Conservation (phyloP, 345 rosid species). For the Salix arbutifolia region DNA sequence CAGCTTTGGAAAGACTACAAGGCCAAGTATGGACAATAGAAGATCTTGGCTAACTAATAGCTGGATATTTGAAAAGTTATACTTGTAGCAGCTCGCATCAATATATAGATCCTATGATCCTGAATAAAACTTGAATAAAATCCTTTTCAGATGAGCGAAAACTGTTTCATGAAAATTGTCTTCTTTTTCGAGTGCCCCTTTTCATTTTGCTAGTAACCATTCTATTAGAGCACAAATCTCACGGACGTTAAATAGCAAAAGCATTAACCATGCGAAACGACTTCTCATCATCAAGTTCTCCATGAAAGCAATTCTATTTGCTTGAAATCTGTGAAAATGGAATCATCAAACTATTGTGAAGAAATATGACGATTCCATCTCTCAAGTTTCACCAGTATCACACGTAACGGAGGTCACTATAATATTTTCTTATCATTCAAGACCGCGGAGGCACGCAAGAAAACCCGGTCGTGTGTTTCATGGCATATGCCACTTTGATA, state of each 20-base stretch:
- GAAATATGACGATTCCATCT: neutral
- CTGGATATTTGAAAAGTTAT: neutral
- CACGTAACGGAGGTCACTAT: neutral
- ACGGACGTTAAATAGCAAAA: neutral
- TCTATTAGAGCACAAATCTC: neutral
- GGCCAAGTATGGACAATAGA: slow-evolving; percentile 45
- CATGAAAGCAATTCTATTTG: neutral
- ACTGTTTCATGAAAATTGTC: neutral
- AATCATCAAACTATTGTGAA: too few species aligned
- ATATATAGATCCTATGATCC: neutral
- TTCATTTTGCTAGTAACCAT: neutral
- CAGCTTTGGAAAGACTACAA: slow-evolving; percentile 71
- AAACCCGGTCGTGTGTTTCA: too few species aligned
- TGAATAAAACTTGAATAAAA: neutral
- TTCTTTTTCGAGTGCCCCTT: neutral
- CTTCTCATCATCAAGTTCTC: neutral
- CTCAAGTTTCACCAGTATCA: neutral
- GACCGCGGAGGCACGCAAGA: too few species aligned
- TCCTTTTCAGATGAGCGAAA: neutral
- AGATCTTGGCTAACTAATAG: neutral
- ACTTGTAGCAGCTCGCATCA: neutral
- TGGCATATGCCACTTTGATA: too few species aligned
- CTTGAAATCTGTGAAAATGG: neutral
- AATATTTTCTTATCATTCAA: too few species aligned
- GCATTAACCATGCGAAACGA: neutral